Evolutionary conservation across 1,139 yeast species (phyloP).

Genomic region (Taphrina pruni): DNA sequence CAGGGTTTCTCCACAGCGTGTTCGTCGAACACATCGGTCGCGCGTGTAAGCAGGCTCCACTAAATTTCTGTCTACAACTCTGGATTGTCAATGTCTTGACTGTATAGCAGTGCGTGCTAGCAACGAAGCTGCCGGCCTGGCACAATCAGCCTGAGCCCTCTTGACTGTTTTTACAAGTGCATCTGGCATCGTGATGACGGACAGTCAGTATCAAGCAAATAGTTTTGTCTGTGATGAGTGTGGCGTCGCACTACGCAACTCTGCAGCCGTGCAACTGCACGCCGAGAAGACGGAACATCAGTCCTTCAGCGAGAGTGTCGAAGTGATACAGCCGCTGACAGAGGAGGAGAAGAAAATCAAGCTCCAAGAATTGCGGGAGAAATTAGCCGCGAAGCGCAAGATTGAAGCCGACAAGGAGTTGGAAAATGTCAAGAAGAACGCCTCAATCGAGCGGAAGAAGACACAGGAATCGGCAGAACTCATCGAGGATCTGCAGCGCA

Average conservation of each 20-base stretch:
- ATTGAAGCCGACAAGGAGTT: slow-evolving; percentile 47
- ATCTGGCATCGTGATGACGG: neutral
- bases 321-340: slow-evolving; percentile 47
- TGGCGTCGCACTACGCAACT: slow-evolving; percentile 42
- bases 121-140: too few relatives aligned
- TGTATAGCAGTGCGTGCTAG: too few relatives aligned
- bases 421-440: slow-evolving; percentile 47
- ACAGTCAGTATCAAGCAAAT: slow-evolving; percentile 43
- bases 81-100: too few relatives aligned
- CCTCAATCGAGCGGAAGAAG: slow-evolving; percentile 50
- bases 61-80: neutral
- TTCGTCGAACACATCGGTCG: neutral
- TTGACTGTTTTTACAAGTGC: neutral
- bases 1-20: slow-evolving; percentile 17
- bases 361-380: slow-evolving; percentile 49
- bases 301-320: slow-evolving; percentile 45
- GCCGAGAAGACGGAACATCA: slow-evolving; percentile 44
- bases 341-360: slow-evolving; percentile 51
- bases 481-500: slow-evolving; percentile 51
- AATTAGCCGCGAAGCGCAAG: slow-evolving; percentile 50
- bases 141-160: too few relatives aligned
- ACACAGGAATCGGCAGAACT: slow-evolving; percentile 50
- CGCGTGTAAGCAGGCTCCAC: slow-evolving; percentile 5
- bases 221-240: slow-evolving; percentile 46
- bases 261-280: slow-evolving; percentile 45